These are phyloP conservation scores for Anthracocystis setariae DNA, from an alignment of 1,284 basidiomycete genomes.

Conservation along the genomic window DNA sequence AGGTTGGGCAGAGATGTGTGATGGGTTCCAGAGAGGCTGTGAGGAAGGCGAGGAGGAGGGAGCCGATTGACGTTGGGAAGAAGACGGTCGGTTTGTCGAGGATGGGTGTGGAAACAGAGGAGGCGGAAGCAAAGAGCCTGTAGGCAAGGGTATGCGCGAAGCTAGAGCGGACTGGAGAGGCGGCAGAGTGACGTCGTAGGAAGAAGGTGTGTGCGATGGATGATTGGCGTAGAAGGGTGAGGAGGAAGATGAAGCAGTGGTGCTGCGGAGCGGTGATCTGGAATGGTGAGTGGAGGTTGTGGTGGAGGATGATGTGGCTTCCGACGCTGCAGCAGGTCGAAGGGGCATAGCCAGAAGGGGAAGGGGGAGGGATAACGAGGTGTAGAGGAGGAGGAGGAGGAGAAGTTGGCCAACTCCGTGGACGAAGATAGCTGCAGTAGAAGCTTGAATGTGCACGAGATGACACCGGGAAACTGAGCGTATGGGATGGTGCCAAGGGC, in stretches of 20 bases:
- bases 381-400: background rate
- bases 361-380: background rate
- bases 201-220: slow-evolving; percentile 11
- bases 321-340: slow-evolving; percentile 15
- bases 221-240: background rate
- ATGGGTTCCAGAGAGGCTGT: slow-evolving; percentile 1
- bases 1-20: slow-evolving; percentile 8
- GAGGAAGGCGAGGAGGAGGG: background rate
- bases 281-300: background rate
- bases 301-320: slow-evolving; percentile 7
- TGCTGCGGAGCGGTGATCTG: background rate
- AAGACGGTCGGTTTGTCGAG: slow-evolving; percentile 1
- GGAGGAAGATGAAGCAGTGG: background rate
- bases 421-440: slow-evolving; percentile 1
- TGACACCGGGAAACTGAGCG: slow-evolving; percentile 7
- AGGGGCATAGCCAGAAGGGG: slow-evolving; percentile 20
- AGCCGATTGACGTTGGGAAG: slow-evolving; percentile 1
- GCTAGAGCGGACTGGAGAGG: slow-evolving; percentile 30
- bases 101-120: slow-evolving; percentile 24
- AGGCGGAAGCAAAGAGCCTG: slow-evolving; percentile 23
- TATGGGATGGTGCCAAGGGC: no score
- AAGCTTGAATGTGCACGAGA: no score
- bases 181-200: slow-evolving; percentile 32
- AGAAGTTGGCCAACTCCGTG: slow-evolving; percentile 6
- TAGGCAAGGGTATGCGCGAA: slow-evolving; percentile 6